These are phyloP conservation scores for Silene noctiflora DNA, from an alignment of 179 eudicot genomes.

Conservation along the genomic window DNA sequence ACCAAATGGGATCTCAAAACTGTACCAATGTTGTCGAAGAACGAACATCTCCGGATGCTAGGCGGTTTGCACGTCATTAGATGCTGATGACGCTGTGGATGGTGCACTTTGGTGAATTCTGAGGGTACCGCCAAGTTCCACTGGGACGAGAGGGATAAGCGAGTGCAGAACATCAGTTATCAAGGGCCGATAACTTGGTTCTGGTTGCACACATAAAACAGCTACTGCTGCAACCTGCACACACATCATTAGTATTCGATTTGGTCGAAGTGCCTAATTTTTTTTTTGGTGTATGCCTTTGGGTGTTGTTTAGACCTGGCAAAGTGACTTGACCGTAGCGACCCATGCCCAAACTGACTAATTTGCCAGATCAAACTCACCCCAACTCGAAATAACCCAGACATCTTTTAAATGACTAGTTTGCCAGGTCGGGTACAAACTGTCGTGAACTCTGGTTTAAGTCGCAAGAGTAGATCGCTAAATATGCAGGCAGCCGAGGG, in stretches of 20 bases:
- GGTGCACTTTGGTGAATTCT: conserved; percentile 29
- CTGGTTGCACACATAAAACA: conserved; percentile 81
- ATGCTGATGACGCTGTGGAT: conserved; percentile 3
- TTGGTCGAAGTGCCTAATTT: too few relatives aligned
- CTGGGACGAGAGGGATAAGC: conserved; percentile 72
- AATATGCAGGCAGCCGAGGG: too few relatives aligned
- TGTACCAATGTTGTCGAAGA: background rate
- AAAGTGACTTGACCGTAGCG: too few relatives aligned
- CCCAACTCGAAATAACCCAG: too few relatives aligned
- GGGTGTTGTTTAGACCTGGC: too few relatives aligned
- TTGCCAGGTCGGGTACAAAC: too few relatives aligned
- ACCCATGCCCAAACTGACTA: too few relatives aligned
- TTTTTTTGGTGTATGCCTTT: too few relatives aligned
- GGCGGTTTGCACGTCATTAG: conserved; percentile 13
- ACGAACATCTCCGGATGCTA: conserved; percentile 10
- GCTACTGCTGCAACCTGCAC: conserved; percentile 88
- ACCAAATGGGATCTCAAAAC: conserved; percentile 13
- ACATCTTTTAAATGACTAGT: too few relatives aligned
- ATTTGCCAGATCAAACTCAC: too few relatives aligned
- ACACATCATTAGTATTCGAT: background rate
- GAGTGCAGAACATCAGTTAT: conserved; percentile 81
- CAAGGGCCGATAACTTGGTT: conserved; percentile 73
- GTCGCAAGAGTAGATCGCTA: too few relatives aligned
- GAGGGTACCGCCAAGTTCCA: conserved; percentile 71
- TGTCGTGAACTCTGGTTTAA: too few relatives aligned